Evolutionary conservation across 164 flowering plant genomes (phyloP), one percentile per base, ranked within the genome.

Genomic region (Tetracentron sinense): DNA sequence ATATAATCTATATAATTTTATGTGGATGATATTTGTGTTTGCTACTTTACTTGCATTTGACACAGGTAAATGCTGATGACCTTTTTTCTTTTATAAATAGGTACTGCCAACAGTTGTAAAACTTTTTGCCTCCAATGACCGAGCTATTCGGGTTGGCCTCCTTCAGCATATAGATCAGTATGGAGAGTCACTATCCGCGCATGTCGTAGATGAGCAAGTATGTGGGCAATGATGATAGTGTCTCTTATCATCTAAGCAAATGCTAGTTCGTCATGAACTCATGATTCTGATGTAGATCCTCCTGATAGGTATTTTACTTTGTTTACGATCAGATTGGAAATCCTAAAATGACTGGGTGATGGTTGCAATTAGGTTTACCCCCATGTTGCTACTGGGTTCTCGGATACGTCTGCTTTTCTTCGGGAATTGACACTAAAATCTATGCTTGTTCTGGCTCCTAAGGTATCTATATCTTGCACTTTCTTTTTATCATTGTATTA

Each of bases 171-270:
- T 95, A 67, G 97, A 95, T 75, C 97, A 92, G 69, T 95, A 60
- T 81, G 99, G 99, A 63, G 96, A 90, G 60, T 86, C 97, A 72
- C 79, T 95, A 65, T 82, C 96, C 7, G 67, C 88, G 48, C 94
- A 95, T 81, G 47, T 88, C 70, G 97, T 92, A 72, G 99, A 95
- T 72, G 97, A 95, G 68, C 99, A 92, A 77, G 99, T 95, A 88
- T 63, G 85, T 38, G 49, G 3, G 53, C 60, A 52, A 49, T 56
- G 29, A 49, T 29, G 35, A 52, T 38, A 33, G 2, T 60, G 42
- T 14, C 35, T 47, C 48, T 50, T 21, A 30, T 53, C 6, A 12
- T n/a, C 10, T 22, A 60, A 25, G 28, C 29, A 25, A 20, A 17
- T 42, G 22, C 19, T 2, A n/a, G n/a, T n/a, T n/a, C n/a, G n/a